Evolutionary conservation across 164 flowering plant genomes (phyloP).

Genomic region (Amborella trichopoda): DNA sequence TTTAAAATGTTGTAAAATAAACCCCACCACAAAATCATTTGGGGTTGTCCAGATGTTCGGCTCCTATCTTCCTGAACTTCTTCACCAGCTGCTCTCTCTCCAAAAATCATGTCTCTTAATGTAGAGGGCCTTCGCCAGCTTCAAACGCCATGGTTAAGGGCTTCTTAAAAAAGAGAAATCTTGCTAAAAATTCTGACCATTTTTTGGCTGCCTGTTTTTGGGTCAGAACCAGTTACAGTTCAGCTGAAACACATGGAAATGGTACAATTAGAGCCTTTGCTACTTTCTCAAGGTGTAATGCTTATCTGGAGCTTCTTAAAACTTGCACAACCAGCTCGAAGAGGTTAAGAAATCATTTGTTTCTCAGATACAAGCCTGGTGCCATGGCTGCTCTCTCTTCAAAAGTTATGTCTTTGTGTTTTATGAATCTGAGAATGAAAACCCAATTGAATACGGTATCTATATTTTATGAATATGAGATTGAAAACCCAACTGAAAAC

Average conservation of each 20-base stretch:
- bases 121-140: constrained; percentile 36
- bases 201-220: constrained; percentile 80
- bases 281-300: constrained; percentile 65
- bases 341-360: constrained; percentile 87
- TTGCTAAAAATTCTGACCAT: constrained; percentile 41
- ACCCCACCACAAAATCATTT: too few relatives aligned
- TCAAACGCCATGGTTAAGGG: constrained; percentile 61
- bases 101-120: too few relatives aligned
- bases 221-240: constrained; percentile 66
- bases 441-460: too few relatives aligned
- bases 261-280: constrained; percentile 59
- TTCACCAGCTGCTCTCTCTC: too few relatives aligned
- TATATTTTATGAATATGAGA: too few relatives aligned
- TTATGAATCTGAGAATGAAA: too few relatives aligned
- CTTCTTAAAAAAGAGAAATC: constrained; percentile 43
- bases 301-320: constrained; percentile 71
- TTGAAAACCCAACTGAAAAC: too few relatives aligned
- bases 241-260: constrained; percentile 59
- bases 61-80: too few relatives aligned
- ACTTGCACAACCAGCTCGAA: constrained; percentile 77
- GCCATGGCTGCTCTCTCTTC: constrained; percentile 76
- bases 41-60: too few relatives aligned
- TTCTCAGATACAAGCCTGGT: constrained; percentile 74
- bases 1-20: too few relatives aligned
- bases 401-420: too few relatives aligned